A percentile compares a stretch with the other conserved stretches of the same genome.
Evolutionary conservation across 2,329 filamentous ascomycete genomes (phyloP).

Genomic region (Nemania abortiva): DNA sequence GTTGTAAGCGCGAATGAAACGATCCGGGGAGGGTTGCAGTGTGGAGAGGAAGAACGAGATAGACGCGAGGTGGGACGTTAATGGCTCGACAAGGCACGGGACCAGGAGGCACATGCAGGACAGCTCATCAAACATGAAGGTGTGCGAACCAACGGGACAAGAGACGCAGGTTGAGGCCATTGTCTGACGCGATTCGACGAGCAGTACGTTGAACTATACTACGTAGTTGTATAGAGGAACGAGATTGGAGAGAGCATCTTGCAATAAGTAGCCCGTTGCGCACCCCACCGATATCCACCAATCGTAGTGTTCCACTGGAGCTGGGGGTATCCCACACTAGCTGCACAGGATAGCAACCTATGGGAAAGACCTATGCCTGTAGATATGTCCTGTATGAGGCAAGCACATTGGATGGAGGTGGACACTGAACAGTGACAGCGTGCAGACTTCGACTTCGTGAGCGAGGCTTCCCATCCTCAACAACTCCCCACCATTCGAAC

Average conservation of each 20-base stretch:
- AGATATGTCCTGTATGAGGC: too few species aligned
- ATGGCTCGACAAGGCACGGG: slow-evolving; percentile 41
- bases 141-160: slow-evolving; percentile 33
- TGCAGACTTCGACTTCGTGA: slow-evolving; percentile 22
- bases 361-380: too few species aligned
- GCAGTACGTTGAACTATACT: slow-evolving; percentile 15
- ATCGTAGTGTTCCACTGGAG: slow-evolving; percentile 12
- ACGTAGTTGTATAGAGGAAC: not conserved
- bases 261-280: not conserved
- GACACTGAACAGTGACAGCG: slow-evolving; percentile 33
- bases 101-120: slow-evolving; percentile 45
- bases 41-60: slow-evolving; percentile 43
- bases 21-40: slow-evolving; percentile 42
- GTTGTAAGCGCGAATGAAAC: slow-evolving; percentile 43
- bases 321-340: not conserved
- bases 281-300: slow-evolving; percentile 16
- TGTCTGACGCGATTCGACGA: slow-evolving; percentile 38
- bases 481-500: slow-evolving; percentile 45
- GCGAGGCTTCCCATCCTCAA: slow-evolving; percentile 36
- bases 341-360: too few species aligned
- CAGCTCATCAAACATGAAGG: slow-evolving; percentile 47
- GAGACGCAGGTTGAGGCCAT: slow-evolving; percentile 43
- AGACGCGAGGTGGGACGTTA: slow-evolving; percentile 42
- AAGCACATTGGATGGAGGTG: slow-evolving; percentile 5
- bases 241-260: slow-evolving; percentile 9